Percentiles rank a stretch among this genome's conserved stretches.
These are phyloP conservation scores for Apiotrichum mycotoxinovorans DNA, from an alignment of 1,284 basidiomycete species.

Conservation along the genomic window DNA sequence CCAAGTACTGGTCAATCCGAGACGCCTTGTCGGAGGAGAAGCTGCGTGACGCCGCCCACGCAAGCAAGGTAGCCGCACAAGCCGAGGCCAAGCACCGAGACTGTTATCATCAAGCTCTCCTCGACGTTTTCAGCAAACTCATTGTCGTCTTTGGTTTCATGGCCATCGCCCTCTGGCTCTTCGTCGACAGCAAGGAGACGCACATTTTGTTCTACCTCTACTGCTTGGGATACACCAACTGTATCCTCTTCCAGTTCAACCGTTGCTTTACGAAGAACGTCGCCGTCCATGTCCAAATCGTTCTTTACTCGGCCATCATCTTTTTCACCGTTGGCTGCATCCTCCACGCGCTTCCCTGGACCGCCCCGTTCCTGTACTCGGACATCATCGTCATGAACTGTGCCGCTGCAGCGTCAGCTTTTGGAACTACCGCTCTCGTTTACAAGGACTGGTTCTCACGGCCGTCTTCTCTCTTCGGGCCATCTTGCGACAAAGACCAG, in stretches of 20 bases:
- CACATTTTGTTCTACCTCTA: conserved; percentile 13
- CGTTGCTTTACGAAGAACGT: conserved; percentile 15
- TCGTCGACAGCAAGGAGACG: conserved; percentile 7
- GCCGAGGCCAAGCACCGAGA: conserved; percentile 3
- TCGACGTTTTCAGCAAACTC: conserved; percentile 9
- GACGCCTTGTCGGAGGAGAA: conserved; percentile 12
- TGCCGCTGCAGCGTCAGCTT: conserved; percentile 1
- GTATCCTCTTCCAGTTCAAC: conserved; percentile 15
- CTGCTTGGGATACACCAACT: conserved; percentile 12
- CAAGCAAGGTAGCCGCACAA: conserved; percentile 2
- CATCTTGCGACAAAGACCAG: neutral
- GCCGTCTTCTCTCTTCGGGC: neutral
- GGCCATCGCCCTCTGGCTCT: conserved; percentile 12
- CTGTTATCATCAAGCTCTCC: neutral
- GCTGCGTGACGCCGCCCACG: conserved; percentile 6
- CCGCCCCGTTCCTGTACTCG: conserved; percentile 8
- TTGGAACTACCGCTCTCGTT: conserved; percentile 5
- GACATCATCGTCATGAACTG: conserved; percentile 6
- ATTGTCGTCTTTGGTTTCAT: conserved; percentile 8
- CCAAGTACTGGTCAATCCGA: conserved; percentile 14
- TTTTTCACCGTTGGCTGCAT: conserved; percentile 3
- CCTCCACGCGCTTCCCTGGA: conserved; percentile 10
- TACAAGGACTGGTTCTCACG: conserved; percentile 2
- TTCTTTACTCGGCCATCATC: conserved; percentile 4
- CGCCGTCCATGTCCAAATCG: conserved; percentile 8